Conservation (phyloP, 805 yeast genomes). For the Metschnikowia orientalis region DNA sequence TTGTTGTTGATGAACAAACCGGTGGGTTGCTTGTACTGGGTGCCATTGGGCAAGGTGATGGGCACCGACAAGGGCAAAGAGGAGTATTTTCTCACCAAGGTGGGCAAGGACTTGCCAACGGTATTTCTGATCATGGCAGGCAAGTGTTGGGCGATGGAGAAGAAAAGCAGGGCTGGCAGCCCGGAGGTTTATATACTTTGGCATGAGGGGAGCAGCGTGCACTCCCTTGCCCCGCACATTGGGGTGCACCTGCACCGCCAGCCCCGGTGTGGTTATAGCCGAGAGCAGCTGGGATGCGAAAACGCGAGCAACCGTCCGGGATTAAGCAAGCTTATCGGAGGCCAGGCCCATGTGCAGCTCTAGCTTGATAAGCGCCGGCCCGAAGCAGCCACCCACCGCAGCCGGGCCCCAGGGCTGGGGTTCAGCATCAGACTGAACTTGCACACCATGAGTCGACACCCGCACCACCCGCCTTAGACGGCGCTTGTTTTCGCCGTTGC, state of each 20-base stretch:
- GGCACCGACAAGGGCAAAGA: conserved; percentile 37
- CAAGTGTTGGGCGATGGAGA: not conserved
- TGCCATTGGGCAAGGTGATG: conserved; percentile 68
- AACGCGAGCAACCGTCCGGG: not conserved
- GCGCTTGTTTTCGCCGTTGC: too few relatives aligned
- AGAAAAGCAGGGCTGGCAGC: not conserved
- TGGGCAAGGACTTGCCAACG: conserved; percentile 3
- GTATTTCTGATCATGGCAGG: conserved; percentile 8
- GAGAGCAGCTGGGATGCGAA: conserved; percentile 1
- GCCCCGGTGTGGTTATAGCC: conserved; percentile 1
- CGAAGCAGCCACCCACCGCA: too few relatives aligned
- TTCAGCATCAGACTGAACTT: too few relatives aligned
- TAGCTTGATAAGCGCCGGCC: too few relatives aligned
- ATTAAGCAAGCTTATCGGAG: too few relatives aligned
- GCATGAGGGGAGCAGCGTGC: conserved; percentile 1
- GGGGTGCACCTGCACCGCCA: too few relatives aligned
- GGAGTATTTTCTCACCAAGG: conserved; percentile 2
- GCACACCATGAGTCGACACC: too few relatives aligned
- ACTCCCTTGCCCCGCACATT: conserved; percentile 3
- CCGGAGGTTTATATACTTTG: conserved; percentile 2
- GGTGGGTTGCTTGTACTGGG: conserved; percentile 69
- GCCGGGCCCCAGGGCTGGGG: too few relatives aligned
- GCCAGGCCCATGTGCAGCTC: too few relatives aligned
- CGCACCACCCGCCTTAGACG: too few relatives aligned
- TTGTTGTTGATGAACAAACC: conserved; percentile 89